A percentile compares a stretch with the other conserved stretches of the same genome.
phyloP scores from a whole-genome alignment of 495 filamentous ascomycete species.

The Penicillium egyptiacum region DNA sequence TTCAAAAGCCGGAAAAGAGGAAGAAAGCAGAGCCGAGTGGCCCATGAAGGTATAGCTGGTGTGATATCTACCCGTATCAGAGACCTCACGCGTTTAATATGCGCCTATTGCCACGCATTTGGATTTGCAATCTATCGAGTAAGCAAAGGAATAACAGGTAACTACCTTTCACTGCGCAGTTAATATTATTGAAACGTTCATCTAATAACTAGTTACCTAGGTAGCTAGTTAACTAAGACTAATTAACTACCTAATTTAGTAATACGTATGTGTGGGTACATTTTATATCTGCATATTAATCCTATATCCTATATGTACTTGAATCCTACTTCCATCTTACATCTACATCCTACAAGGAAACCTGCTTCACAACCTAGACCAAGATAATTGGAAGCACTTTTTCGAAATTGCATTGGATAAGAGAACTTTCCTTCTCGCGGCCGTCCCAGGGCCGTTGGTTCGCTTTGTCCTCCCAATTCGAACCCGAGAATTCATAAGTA shows the following conservation, averaged over 20 bases:
- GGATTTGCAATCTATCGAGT: too few species aligned
- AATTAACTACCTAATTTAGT: too few species aligned
- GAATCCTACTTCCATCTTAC: too few species aligned
- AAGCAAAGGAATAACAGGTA: too few species aligned
- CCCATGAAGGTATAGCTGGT: slow-evolving; percentile 16
- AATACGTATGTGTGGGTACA: too few species aligned
- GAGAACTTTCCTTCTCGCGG: slow-evolving; percentile 31
- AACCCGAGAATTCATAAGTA: slow-evolving; percentile 21
- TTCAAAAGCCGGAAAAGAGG: slow-evolving; percentile 22
- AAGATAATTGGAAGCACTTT: slow-evolving; percentile 15
- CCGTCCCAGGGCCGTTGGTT: slow-evolving; percentile 13
- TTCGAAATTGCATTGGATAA: slow-evolving; percentile 32
- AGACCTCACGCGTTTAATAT: slow-evolving; percentile 5
- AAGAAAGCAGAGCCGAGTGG: slow-evolving; percentile 15
- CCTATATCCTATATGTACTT: too few species aligned
- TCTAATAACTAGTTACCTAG: too few species aligned
- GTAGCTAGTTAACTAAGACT: too few species aligned
- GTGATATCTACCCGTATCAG: slow-evolving; percentile 32
- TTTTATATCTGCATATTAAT: too few species aligned
- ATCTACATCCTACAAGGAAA: background rate
- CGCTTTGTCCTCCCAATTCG: slow-evolving; percentile 20
- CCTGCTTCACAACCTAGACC: background rate
- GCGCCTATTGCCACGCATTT: slow-evolving; percentile 1
- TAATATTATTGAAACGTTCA: too few species aligned
- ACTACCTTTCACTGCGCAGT: too few species aligned